phyloP scores from a whole-genome alignment of 768 basidiomycete species.

The Cystofilobasidium bisporidii region DNA sequence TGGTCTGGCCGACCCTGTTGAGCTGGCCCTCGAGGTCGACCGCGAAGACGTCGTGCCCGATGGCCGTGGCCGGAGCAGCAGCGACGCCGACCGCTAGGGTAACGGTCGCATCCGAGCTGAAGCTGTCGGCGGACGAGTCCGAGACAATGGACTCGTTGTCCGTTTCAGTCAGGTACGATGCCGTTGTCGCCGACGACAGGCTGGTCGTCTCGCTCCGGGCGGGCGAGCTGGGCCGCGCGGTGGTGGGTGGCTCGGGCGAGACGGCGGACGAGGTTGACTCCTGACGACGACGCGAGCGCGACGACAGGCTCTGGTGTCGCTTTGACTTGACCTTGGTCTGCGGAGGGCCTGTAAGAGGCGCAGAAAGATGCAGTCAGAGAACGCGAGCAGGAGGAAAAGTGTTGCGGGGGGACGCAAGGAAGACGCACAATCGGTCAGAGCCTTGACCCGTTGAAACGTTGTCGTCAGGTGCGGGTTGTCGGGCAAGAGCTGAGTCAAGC shows the following conservation, averaged over 20 bases:
- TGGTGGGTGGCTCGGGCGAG: not conserved
- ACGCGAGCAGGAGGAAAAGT: no score
- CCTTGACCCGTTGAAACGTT: constrained; percentile 12
- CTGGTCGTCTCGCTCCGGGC: no score
- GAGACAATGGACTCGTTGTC: not conserved
- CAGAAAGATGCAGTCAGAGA: not conserved
- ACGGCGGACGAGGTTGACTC: not conserved
- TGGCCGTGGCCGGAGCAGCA: not conserved
- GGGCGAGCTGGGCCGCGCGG: not conserved
- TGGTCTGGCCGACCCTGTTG: not conserved
- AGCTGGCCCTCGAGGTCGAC: not conserved
- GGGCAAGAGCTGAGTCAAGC: constrained; percentile 13
- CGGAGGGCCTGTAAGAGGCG: not conserved
- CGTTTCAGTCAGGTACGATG: not conserved
- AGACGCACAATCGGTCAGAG: constrained; percentile 16
- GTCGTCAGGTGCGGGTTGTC: constrained; percentile 16
- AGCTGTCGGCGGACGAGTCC: not conserved
- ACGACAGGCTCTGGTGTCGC: not conserved
- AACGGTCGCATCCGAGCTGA: not conserved
- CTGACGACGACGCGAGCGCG: not conserved
- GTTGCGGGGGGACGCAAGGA: no score
- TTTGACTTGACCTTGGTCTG: not conserved
- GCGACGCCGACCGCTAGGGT: no score
- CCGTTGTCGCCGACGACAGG: not conserved
- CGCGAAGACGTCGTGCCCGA: not conserved